phyloP scores from a whole-genome alignment of 2,329 filamentous ascomycete genomes.

The Paecilomyces formosus region DNA sequence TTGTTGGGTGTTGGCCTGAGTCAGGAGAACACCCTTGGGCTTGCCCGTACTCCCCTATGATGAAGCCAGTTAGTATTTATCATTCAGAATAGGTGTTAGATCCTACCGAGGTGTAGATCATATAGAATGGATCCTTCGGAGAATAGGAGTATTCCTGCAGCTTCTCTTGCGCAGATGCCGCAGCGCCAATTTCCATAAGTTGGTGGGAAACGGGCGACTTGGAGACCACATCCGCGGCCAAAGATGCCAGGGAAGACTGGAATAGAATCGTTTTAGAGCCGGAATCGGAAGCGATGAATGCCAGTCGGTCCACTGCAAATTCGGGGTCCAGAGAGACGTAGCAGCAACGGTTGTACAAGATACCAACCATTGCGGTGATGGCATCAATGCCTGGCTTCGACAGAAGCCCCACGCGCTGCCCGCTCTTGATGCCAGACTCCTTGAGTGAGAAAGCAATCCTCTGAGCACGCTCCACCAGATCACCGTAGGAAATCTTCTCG shows the following conservation, averaged over 20 bases:
- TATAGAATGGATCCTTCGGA: slow-evolving; percentile 12
- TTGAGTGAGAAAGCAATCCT: slow-evolving; percentile 5
- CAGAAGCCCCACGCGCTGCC: slow-evolving; percentile 11
- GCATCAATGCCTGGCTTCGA: slow-evolving; percentile 12
- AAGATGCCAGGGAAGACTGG: slow-evolving; percentile 4
- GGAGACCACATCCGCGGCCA: slow-evolving; percentile 5
- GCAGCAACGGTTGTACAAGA: slow-evolving; percentile 6
- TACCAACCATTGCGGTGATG: slow-evolving; percentile 12
- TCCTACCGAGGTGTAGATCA: slow-evolving; percentile 16
- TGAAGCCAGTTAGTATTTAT: neutral
- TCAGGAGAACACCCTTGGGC: slow-evolving; percentile 36
- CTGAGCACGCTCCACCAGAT: slow-evolving; percentile 9
- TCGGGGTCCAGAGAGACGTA: slow-evolving; percentile 13
- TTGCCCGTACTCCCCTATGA: slow-evolving; percentile 13
- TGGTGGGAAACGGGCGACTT: neutral
- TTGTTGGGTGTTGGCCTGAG: slow-evolving; percentile 14
- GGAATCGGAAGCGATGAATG: slow-evolving; percentile 12
- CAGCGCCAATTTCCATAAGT: neutral
- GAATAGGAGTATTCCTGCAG: neutral
- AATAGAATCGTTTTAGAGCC: slow-evolving; percentile 7
- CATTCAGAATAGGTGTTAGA: neutral
- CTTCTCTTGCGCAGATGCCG: neutral
- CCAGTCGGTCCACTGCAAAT: slow-evolving; percentile 14
- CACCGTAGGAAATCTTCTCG: slow-evolving; percentile 10
- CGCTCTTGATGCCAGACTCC: slow-evolving; percentile 4